Evolutionary conservation across 2,329 filamentous ascomycete species (phyloP).

Genomic region (Hymenoscyphus scutula): DNA sequence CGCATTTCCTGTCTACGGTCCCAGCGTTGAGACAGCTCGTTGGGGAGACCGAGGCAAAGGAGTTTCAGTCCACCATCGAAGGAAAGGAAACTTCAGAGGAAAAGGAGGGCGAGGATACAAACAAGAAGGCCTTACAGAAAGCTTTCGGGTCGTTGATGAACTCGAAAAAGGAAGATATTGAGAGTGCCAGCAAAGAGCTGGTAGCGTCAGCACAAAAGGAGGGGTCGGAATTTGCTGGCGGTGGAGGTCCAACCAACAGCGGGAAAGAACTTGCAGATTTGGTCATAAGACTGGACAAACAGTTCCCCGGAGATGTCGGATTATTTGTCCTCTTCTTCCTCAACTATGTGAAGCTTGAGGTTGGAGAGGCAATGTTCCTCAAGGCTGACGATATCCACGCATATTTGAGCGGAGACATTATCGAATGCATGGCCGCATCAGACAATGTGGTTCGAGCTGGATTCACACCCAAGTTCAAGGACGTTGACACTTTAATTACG

Average conservation of each 20-base stretch:
- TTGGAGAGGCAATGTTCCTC: conserved; percentile 93
- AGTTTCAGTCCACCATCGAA: conserved; percentile 53
- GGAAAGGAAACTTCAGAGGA: conserved; percentile 48
- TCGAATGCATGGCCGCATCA: conserved; percentile 98
- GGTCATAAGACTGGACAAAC: conserved; percentile 70
- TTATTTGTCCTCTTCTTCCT: conserved; percentile 96
- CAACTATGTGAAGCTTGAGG: conserved; percentile 84
- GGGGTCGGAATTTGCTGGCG: conserved; percentile 70
- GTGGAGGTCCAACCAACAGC: conserved; percentile 64
- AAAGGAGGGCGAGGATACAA: conserved; percentile 48
- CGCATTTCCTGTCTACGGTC: conserved; percentile 68
- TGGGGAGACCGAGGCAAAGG: conserved; percentile 59
- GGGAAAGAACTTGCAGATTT: conserved; percentile 74
- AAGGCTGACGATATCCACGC: conserved; percentile 97
- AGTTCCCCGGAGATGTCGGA: conserved; percentile 89
- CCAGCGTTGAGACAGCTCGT: conserved; percentile 64
- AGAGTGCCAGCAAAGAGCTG: conserved; percentile 64
- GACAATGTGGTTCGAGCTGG: conserved; percentile 98
- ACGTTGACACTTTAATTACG: conserved; percentile 80
- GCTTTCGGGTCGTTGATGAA: conserved; percentile 81
- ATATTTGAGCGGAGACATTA: conserved; percentile 89
- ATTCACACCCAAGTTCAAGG: conserved; percentile 98
- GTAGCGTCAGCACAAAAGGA: conserved; percentile 68
- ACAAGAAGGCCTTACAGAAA: conserved; percentile 75
- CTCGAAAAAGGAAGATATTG: conserved; percentile 64